Base-by-base conservation (phyloP, 306 rosid species). In the Cercis canadensis region DNA sequence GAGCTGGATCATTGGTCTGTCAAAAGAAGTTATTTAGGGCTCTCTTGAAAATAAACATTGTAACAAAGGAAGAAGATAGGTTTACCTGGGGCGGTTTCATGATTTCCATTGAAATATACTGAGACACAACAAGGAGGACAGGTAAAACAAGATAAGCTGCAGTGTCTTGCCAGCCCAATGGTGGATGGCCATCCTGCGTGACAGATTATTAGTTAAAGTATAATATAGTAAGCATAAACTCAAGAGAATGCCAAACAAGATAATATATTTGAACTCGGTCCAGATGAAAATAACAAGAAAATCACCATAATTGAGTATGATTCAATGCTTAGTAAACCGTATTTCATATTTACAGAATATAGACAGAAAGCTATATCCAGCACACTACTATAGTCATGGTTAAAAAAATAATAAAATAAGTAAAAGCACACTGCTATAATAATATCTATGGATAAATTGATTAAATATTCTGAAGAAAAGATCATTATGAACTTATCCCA, bases 41-140 rank as follows among this genome's bases (percentile, higher is more conserved):
- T 76, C 67, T 24, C 80, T 58, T 43, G 57, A 44, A 46, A 60
- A 57, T 59, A 53, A 65, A 41, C 60, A 36, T 11, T 16, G 45
- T 60, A 80, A 79, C 5, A 60, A 67, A 78, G 55, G 64, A 33
- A 75, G 59, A 65, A 56, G 39, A 57, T 55, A 57, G 41, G 56
- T 76, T 81, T 74, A 95, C 97, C 96, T 95, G 89, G 54, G 97
- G 97, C 33, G 97, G 99, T 86, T 95, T 91, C 99, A 95, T 95
- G 67, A 95, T 67, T 84, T 95, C 99, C 99, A 91, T 95, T 11
- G 99, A 95, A 61, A 95, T 82, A 18, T 67, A 91, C 67, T 95
- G 99, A 80, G 96, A 86, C 75, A 72, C 78, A 66, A 95, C 76
- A 43, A 95, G 97, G 74, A 95, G 99, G 66, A 91, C 75, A 29